Evolutionary conservation across 1,284 basidiomycete species (phyloP).

Genomic region (Irpex lacteus): DNA sequence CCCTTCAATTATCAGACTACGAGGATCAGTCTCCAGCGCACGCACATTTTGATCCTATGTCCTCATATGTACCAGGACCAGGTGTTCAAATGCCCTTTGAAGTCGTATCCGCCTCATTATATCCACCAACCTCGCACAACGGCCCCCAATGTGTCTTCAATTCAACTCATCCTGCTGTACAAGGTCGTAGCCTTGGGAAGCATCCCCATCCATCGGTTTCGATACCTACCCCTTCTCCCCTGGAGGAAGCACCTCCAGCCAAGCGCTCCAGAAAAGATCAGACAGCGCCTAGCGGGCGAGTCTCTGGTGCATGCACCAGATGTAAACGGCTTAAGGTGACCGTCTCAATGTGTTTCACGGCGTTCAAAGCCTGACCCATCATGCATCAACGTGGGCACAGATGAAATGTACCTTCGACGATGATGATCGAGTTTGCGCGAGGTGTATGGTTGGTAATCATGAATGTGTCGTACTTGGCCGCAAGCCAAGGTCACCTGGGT

Average conservation of each 20-base stretch:
- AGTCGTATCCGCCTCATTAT: background rate
- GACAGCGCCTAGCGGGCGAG: background rate
- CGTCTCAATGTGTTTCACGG: background rate
- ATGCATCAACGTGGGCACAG: slow-evolving; percentile 15
- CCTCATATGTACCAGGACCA: background rate
- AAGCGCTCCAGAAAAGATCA: slow-evolving; percentile 11
- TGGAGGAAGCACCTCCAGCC: background rate
- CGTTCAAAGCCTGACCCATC: background rate
- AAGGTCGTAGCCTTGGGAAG: background rate
- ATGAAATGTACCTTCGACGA: slow-evolving; percentile 33
- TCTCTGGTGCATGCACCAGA: slow-evolving; percentile 28
- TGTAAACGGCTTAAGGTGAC: slow-evolving; percentile 32
- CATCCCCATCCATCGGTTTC: background rate
- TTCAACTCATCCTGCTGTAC: background rate
- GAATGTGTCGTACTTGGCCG: slow-evolving; percentile 34
- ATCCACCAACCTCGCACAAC: background rate
- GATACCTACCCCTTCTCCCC: background rate
- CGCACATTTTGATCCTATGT: background rate
- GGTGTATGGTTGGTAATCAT: slow-evolving; percentile 28
- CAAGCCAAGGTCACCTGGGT: slow-evolving; percentile 35
- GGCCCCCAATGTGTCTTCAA: background rate
- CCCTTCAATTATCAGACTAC: background rate
- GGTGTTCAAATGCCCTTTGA: background rate
- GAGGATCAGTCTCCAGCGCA: background rate
- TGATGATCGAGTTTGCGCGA: slow-evolving; percentile 22